Conservation (phyloP, 495 filamentous ascomycete species). For the Aspergillus indologenus region DNA sequence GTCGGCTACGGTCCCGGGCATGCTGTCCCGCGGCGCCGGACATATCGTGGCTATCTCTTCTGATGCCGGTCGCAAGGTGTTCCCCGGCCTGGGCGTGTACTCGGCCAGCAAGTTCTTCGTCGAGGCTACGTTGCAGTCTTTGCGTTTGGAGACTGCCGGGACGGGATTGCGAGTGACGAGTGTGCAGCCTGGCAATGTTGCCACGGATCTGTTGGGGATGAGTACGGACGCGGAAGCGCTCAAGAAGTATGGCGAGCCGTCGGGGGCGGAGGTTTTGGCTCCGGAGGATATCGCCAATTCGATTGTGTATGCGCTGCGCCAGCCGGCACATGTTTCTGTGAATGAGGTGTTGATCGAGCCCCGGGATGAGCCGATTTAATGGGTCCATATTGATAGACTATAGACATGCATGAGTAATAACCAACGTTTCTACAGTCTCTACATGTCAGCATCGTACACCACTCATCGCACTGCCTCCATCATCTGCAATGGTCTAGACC, state of each 20-base stretch:
- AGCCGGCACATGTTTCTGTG: constrained; percentile 64
- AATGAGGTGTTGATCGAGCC: constrained; percentile 73
- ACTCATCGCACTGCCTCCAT: too few species aligned
- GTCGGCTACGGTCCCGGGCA: constrained; percentile 55
- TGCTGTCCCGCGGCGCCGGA: constrained; percentile 57
- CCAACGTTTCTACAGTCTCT: too few species aligned
- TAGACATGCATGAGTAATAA: neutral
- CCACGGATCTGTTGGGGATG: constrained; percentile 61
- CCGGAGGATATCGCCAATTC: constrained; percentile 60
- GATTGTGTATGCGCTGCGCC: constrained; percentile 61
- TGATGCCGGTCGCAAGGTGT: constrained; percentile 67
- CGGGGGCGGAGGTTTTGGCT: constrained; percentile 61
- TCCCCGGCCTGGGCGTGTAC: constrained; percentile 71
- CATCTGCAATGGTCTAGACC: too few species aligned
- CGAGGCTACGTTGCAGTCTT: constrained; percentile 62
- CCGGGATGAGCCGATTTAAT: constrained; percentile 64
- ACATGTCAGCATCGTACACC: too few species aligned
- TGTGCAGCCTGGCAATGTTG: constrained; percentile 65
- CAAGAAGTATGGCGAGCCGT: constrained; percentile 66
- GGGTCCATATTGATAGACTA: neutral
- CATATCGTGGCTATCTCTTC: constrained; percentile 70
- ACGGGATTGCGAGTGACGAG: constrained; percentile 60
- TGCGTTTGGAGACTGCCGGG: constrained; percentile 65
- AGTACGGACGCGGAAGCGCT: constrained; percentile 64
- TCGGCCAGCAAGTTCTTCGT: constrained; percentile 72